phyloP scores from a whole-genome alignment of 805 yeast species.

The Candida insectalens region DNA sequence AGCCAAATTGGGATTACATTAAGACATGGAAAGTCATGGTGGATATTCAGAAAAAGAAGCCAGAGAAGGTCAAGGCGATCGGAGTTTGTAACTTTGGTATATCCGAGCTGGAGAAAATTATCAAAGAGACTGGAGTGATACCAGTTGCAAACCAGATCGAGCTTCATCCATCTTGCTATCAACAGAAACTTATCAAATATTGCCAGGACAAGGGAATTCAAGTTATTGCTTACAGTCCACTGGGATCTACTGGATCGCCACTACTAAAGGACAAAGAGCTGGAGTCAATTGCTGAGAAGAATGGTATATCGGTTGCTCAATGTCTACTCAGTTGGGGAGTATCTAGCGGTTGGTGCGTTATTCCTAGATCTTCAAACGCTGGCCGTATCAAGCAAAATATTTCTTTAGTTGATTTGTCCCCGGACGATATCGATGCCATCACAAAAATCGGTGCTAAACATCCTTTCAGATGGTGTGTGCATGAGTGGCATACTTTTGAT shows the following conservation, averaged over 20 bases:
- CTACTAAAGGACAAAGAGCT: slow-evolving; percentile 22
- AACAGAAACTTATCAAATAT: slow-evolving; percentile 21
- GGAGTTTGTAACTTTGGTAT: slow-evolving; percentile 32
- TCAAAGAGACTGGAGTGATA: slow-evolving; percentile 24
- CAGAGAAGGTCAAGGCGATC: slow-evolving; percentile 30
- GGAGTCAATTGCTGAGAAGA: slow-evolving; percentile 39
- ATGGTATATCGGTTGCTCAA: slow-evolving; percentile 41
- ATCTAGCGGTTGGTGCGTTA: neutral
- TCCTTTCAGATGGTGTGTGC: too few species aligned
- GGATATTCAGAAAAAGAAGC: slow-evolving; percentile 45
- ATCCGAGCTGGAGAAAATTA: slow-evolving; percentile 23
- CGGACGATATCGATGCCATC: slow-evolving; percentile 22
- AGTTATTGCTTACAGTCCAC: slow-evolving; percentile 33
- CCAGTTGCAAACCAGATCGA: slow-evolving; percentile 39
- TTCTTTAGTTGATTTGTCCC: slow-evolving; percentile 23
- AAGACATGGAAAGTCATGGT: slow-evolving; percentile 61
- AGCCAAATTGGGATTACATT: slow-evolving; percentile 39
- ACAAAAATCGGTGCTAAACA: too few species aligned
- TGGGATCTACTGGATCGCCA: slow-evolving; percentile 34
- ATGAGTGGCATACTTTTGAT: too few species aligned
- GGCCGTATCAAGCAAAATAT: slow-evolving; percentile 26
- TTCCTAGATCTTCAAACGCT: slow-evolving; percentile 30
- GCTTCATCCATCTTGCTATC: slow-evolving; percentile 33
- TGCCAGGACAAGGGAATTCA: slow-evolving; percentile 21
- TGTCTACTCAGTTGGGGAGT: slow-evolving; percentile 32